Conservation (phyloP, 768 basidiomycete genomes). For the Lactifluus subvellereus region DNA sequence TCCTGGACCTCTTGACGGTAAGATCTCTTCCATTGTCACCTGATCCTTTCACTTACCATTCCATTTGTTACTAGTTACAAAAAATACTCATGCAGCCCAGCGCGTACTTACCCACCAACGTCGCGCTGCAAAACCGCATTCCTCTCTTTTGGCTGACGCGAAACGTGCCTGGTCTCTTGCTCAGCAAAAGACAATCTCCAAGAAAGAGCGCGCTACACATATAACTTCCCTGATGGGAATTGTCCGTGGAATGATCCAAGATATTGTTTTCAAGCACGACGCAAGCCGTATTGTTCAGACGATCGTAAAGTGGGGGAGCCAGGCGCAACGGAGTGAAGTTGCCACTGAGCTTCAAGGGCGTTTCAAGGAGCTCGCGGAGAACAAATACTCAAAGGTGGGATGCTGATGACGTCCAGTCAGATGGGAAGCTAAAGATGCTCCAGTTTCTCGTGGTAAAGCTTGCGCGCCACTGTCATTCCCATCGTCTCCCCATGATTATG, state of each 20-base stretch:
- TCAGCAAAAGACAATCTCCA: conserved; percentile 61
- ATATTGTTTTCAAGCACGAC: conserved; percentile 88
- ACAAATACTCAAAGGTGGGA: conserved; percentile 83
- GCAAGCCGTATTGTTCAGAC: conserved; percentile 82
- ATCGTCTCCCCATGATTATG: conserved; percentile 67
- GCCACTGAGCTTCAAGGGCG: conserved; percentile 78
- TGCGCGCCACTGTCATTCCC: conserved; percentile 65
- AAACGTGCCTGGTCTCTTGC: conserved; percentile 76
- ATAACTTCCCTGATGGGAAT: conserved; percentile 68
- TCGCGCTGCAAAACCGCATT: conserved; percentile 72
- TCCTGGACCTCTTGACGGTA: background rate
- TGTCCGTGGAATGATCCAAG: conserved; percentile 75
- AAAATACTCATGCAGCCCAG: conserved; percentile 70
- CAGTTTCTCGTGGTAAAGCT: conserved; percentile 81
- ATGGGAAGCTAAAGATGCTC: conserved; percentile 3
- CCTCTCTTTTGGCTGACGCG: conserved; percentile 58
- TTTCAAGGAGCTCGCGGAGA: conserved; percentile 72
- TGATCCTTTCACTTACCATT: background rate
- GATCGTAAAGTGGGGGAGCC: conserved; percentile 75
- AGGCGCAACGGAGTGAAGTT: conserved; percentile 68
- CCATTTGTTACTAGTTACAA: conserved; percentile 39
- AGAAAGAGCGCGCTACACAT: conserved; percentile 68
- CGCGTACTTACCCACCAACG: conserved; percentile 62
- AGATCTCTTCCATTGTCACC: no score
- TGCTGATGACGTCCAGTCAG: background rate